Evolutionary conservation across 495 filamentous ascomycete species (phyloP), one percentile per base, ranked within the genome.

Genomic region (Diplogelasinospora grovesii): DNA sequence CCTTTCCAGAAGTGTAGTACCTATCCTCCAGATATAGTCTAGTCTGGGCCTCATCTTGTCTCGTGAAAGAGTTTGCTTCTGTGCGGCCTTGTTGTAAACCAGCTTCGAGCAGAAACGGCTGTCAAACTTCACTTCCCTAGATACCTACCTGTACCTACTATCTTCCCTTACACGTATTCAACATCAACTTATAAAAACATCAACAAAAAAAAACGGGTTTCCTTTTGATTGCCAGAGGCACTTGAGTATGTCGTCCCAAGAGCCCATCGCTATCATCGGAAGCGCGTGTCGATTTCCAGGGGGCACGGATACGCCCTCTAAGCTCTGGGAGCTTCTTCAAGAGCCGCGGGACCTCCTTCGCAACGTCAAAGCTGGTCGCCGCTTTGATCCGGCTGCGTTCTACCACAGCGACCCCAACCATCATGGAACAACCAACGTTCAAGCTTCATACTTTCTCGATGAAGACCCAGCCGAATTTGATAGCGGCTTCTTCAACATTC

Each of bases 381-480:
- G 51, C 2, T 57, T 57, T 43, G 31, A 45, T 25, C 4, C 36
- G 3, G 23, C 23, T 16, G 38, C 14, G 4, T 54, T 45, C 18
- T 51, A 52, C 22, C 82, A 87, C 43, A 75, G 73, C 0, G 45
- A 57, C 29, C 23, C 19, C 3, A n/a, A 42, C 9, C 41, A 44
- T 76, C 81, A 36, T 71, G 68, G 49, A 10, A 35, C 28, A 4
- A 28, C 27, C 31, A 52, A 57, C 22, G 48, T 49, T 13, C 20
- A 28, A 23, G 85, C 81, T 26, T 82, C 85, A 5, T 85, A 85
- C 60, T 87, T 85, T 61, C 79, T 56, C 3, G 50, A 40, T 2
- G 43, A 48, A 2, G 56, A 65, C n/a, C 22, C 39, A 10, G 48
- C 52, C n/a, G 39, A 31, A 11, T 66, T 67, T 60, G 77, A 81